Conservation (phyloP, 2,329 filamentous ascomycete genomes). For the Fonsecaea monophora region DNA sequence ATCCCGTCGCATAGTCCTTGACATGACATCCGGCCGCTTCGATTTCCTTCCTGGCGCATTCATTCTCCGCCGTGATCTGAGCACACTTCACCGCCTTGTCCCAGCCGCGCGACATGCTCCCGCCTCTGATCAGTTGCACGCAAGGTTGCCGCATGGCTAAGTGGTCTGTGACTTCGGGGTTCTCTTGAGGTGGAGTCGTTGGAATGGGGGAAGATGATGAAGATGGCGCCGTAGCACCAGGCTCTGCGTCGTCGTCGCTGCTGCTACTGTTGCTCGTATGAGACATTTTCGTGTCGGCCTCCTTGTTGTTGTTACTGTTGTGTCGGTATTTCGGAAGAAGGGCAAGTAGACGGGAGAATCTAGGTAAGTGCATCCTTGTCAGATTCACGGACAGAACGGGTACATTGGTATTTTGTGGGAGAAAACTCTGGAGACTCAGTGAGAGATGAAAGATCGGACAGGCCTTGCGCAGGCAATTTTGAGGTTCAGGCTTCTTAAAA, state of each 20-base stretch:
- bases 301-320: too few species aligned
- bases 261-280: neutral
- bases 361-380: too few species aligned
- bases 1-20: neutral
- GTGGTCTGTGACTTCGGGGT: neutral
- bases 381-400: too few species aligned
- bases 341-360: too few species aligned
- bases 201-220: neutral
- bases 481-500: too few species aligned
- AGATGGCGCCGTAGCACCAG: neutral
- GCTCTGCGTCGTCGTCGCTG: neutral
- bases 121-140: neutral
- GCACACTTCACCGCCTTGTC: neutral
- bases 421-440: too few species aligned
- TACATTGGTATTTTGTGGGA: too few species aligned
- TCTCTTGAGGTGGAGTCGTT: neutral
- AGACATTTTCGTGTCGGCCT: neutral
- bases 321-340: too few species aligned
- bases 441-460: too few species aligned
- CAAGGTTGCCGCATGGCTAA: neutral
- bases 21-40: neutral
- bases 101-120: neutral
- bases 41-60: neutral
- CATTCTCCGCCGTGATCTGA: neutral
- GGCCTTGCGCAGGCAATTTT: too few species aligned